Conservation (phyloP, 139 green algal genomes). For the Asterochloris erici region DNA sequence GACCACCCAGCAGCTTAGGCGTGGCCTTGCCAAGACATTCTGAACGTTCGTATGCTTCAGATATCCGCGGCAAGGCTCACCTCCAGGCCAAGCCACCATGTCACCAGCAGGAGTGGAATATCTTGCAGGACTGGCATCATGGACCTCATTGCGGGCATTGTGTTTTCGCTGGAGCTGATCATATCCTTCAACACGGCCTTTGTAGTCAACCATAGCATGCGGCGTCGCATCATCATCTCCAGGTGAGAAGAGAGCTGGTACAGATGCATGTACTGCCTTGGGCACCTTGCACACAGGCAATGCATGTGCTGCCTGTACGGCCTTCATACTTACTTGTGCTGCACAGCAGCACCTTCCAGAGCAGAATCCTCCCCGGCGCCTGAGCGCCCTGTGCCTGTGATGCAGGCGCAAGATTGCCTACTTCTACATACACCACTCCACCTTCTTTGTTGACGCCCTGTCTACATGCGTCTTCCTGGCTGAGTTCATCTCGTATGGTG, state of each 20-base stretch:
- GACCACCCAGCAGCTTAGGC: background rate
- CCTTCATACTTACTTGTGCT: too few relatives aligned
- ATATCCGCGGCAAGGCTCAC: background rate
- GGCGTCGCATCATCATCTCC: conserved; percentile 29
- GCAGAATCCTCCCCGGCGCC: too few relatives aligned
- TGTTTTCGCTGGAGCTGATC: conserved; percentile 8
- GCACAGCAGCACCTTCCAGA: too few relatives aligned
- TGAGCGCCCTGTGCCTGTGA: too few relatives aligned
- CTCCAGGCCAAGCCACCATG: background rate
- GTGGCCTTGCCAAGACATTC: background rate
- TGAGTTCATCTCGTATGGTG: background rate
- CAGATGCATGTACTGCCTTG: too few relatives aligned
- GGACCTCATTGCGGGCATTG: background rate
- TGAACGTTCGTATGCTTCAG: background rate
- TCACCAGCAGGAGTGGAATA: background rate
- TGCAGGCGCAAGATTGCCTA: conserved; percentile 10
- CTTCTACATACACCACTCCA: conserved; percentile 32
- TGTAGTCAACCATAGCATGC: conserved; percentile 35
- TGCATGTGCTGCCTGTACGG: too few relatives aligned
- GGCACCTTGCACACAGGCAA: too few relatives aligned
- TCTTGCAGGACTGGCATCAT: background rate
- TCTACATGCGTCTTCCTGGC: conserved; percentile 20
- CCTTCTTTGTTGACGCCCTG: conserved; percentile 25
- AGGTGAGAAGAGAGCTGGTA: too few relatives aligned
- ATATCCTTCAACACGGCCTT: conserved; percentile 38